Evolutionary conservation across 805 yeast species (phyloP).

Genomic region (Hanseniaspora occidentalis): DNA sequence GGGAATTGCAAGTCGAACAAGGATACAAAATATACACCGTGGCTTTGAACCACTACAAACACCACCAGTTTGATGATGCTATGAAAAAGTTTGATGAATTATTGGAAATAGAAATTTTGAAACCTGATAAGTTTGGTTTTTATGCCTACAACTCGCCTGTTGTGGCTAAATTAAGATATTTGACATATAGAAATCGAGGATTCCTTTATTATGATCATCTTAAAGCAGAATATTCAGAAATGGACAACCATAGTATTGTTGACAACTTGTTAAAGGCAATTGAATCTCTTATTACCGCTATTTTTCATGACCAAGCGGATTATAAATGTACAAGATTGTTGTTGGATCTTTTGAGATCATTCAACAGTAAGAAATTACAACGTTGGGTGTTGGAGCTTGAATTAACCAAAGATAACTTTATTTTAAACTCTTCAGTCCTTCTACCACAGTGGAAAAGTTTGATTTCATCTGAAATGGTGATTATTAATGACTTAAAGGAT

Average conservation of each 20-base stretch:
- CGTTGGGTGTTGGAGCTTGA: slow-evolving; percentile 50
- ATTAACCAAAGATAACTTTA: slow-evolving; percentile 25
- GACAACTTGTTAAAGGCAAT: slow-evolving; percentile 34
- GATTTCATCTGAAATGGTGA: slow-evolving; percentile 7
- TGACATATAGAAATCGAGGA: slow-evolving; percentile 75
- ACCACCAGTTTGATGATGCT: slow-evolving; percentile 36
- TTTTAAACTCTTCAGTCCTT: slow-evolving; percentile 1
- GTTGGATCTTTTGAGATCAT: slow-evolving; percentile 36
- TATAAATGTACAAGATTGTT: slow-evolving; percentile 37
- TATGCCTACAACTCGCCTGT: slow-evolving; percentile 41
- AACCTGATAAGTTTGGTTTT: slow-evolving; percentile 28
- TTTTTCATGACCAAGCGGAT: slow-evolving; percentile 60
- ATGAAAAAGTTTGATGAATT: slow-evolving; percentile 43
- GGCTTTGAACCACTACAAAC: slow-evolving; percentile 54
- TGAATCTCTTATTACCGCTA: slow-evolving; percentile 53
- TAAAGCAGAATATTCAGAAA: slow-evolving; percentile 12
- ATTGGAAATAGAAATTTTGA: slow-evolving; percentile 57
- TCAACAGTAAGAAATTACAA: slow-evolving; percentile 37
- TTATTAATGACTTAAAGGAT: background rate
- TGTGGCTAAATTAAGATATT: slow-evolving; percentile 58
- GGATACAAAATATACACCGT: slow-evolving; percentile 64
- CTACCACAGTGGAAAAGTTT: slow-evolving; percentile 3
- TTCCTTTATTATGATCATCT: slow-evolving; percentile 41
- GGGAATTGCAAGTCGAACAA: slow-evolving; percentile 82
- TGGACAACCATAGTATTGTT: slow-evolving; percentile 26